These are phyloP conservation scores for Turnera subulata DNA, from an alignment of 345 rosid species.

Conservation along the genomic window DNA sequence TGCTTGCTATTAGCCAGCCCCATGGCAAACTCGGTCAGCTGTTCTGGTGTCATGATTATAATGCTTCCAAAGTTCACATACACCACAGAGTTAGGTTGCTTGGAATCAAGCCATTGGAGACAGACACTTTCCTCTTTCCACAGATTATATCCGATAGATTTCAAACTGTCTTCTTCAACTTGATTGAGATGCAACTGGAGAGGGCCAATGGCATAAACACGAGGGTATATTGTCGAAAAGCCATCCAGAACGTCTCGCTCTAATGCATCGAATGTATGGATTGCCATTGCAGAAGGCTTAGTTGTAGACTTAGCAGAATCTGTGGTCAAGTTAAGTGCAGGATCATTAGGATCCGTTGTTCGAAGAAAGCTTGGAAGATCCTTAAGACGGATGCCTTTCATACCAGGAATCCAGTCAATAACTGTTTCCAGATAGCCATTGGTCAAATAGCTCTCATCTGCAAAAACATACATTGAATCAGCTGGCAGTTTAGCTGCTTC, in stretches of 20 bases:
- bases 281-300: neutral
- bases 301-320: neutral
- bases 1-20: too few relatives aligned
- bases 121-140: too few relatives aligned
- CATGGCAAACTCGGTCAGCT: too few relatives aligned
- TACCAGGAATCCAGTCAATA: conserved; percentile 2
- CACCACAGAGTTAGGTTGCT: too few relatives aligned
- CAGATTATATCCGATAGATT: too few relatives aligned
- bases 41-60: too few relatives aligned
- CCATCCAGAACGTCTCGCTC: neutral
- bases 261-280: conserved; percentile 5
- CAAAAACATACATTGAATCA: too few relatives aligned
- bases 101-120: too few relatives aligned
- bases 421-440: conserved; percentile 2
- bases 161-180: neutral
- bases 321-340: neutral
- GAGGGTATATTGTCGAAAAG: neutral
- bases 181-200: neutral
- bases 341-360: neutral
- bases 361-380: conserved; percentile 1
- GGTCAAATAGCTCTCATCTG: neutral
- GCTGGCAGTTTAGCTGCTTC: too few relatives aligned
- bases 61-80: too few relatives aligned
- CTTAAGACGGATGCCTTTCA: conserved; percentile 1
- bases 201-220: neutral